Conservation (phyloP, 169 alveolate genomes). For the Cardiosporidium cionae region DNA sequence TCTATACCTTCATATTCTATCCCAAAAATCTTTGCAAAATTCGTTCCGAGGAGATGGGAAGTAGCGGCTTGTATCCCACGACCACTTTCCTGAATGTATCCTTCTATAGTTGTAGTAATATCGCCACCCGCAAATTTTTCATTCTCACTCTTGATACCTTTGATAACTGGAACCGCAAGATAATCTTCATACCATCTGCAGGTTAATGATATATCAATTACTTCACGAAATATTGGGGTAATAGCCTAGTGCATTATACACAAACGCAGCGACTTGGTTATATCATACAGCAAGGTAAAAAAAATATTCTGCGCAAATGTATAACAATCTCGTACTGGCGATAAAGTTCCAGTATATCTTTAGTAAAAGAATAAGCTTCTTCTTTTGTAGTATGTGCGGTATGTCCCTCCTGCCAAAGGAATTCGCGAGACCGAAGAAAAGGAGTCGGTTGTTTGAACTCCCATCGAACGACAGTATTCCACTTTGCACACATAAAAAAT, state of each 20-base stretch:
- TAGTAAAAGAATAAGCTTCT: conserved; percentile 86
- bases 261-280: too few relatives aligned
- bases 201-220: too few relatives aligned
- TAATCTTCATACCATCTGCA: conserved; percentile 90
- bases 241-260: too few relatives aligned
- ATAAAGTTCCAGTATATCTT: conserved; percentile 60
- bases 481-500: too few relatives aligned
- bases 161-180: conserved; percentile 96
- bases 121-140: conserved; percentile 99
- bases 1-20: conserved; percentile 78
- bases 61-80: conserved; percentile 97
- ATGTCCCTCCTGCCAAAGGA: conserved; percentile 99
- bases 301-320: too few relatives aligned
- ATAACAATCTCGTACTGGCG: conserved; percentile 8
- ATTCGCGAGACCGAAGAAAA: conserved; percentile 97
- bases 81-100: conserved; percentile 94
- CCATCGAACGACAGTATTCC: conserved; percentile 98
- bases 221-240: too few relatives aligned
- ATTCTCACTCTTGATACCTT: conserved; percentile 91
- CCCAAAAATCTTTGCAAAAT: conserved; percentile 96
- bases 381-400: conserved; percentile 96
- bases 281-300: too few relatives aligned
- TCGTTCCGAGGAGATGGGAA: conserved; percentile 94
- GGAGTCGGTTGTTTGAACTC: conserved; percentile 99
- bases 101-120: conserved; percentile 92